Percentiles rank a stretch among this genome's conserved stretches.
Evolutionary conservation across 2,329 filamentous ascomycete species (phyloP).

Genomic region (Penicillium psychrosexuale): DNA sequence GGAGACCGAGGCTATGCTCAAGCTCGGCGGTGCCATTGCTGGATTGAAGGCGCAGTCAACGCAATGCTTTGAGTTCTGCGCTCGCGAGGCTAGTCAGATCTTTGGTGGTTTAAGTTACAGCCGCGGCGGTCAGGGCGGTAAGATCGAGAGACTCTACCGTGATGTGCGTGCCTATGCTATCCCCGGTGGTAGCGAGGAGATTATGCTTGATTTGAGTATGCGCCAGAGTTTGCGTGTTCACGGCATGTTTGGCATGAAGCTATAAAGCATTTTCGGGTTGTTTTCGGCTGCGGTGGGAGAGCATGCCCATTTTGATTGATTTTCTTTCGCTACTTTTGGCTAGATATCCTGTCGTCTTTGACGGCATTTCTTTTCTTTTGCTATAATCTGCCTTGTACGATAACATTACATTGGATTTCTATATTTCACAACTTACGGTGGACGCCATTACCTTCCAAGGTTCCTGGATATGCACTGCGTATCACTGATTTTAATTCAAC

Average conservation of each 20-base stretch:
- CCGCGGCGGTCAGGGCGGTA: constrained; percentile 88
- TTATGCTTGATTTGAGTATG: constrained; percentile 96
- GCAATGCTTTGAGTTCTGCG: constrained; percentile 95
- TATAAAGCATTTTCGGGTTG: constrained; percentile 39
- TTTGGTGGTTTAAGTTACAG: constrained; percentile 93
- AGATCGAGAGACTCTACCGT: constrained; percentile 90
- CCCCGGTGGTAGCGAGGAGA: constrained; percentile 93
- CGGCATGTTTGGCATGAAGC: constrained; percentile 91
- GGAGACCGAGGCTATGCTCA: constrained; percentile 92
- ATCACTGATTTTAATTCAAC: neutral
- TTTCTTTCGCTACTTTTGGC: constrained; percentile 5
- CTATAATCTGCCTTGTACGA: constrained; percentile 15
- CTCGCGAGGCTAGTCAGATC: constrained; percentile 92
- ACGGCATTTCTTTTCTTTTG: constrained; percentile 12
- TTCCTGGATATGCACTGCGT: neutral
- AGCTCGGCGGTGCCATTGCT: constrained; percentile 90
- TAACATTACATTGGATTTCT: constrained; percentile 6
- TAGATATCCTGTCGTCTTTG: constrained; percentile 24
- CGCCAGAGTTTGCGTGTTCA: constrained; percentile 84
- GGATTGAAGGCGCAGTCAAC: constrained; percentile 91
- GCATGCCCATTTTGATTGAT: neutral
- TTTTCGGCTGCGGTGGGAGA: constrained; percentile 4
- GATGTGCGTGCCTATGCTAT: constrained; percentile 96
- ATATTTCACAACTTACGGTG: neutral
- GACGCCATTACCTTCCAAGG: neutral